These are phyloP conservation scores for Neonectria neomacrospora DNA, from an alignment of 2,329 filamentous ascomycete species.

Conservation along the genomic window DNA sequence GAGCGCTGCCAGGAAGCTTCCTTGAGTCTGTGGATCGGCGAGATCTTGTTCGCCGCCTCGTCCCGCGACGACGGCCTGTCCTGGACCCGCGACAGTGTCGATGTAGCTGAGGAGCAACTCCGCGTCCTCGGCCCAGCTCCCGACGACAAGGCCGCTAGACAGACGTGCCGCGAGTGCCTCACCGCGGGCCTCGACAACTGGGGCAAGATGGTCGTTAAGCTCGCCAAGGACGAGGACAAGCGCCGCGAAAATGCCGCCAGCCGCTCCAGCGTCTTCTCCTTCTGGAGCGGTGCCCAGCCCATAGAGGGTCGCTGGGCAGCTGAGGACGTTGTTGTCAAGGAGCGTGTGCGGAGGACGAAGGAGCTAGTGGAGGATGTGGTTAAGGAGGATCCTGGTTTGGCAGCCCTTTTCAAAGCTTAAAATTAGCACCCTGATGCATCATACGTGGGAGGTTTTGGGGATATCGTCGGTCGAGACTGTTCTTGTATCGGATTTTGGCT, in stretches of 20 bases:
- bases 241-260: conserved; percentile 49
- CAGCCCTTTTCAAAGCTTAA: conserved; percentile 56
- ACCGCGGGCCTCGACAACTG: conserved; percentile 82
- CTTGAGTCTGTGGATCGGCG: conserved; percentile 89
- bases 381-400: conserved; percentile 49
- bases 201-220: conserved; percentile 78
- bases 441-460: conserved; percentile 10
- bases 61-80: conserved; percentile 76
- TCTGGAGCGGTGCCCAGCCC: conserved; percentile 51
- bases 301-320: conserved; percentile 62
- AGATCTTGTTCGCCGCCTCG: conserved; percentile 81
- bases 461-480: conserved; percentile 27
- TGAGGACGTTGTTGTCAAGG: conserved; percentile 65
- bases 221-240: conserved; percentile 65
- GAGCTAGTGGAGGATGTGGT: conserved; percentile 63
- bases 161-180: conserved; percentile 81
- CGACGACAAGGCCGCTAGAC: conserved; percentile 48
- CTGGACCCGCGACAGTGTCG: conserved; percentile 91
- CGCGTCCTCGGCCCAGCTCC: conserved; percentile 53
- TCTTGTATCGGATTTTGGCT: conserved; percentile 32
- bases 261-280: conserved; percentile 49
- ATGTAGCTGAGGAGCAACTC: conserved; percentile 77
- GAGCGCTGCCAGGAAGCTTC: conserved; percentile 87
- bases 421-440: conserved; percentile 12
- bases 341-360: conserved; percentile 61